A percentile compares a stretch with the other conserved stretches of the same genome.
phyloP scores from a whole-genome alignment of 306 rosid genomes.

The Malus sylvestris region DNA sequence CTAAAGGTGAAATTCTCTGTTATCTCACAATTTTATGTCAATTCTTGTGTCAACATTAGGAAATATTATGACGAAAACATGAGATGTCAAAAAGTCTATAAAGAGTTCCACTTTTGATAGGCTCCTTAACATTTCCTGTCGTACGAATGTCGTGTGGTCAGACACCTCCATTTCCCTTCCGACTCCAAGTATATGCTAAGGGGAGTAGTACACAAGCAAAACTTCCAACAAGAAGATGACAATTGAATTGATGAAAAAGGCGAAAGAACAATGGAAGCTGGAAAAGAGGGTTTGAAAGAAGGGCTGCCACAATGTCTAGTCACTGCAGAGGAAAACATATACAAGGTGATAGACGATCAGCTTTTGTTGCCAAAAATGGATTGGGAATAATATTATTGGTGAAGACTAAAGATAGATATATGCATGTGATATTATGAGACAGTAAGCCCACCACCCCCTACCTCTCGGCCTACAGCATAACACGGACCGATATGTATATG shows the following conservation, averaged over 20 bases:
- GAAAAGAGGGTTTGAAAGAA: neutral
- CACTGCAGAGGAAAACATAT: neutral
- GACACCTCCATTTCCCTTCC: neutral
- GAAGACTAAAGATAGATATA: neutral
- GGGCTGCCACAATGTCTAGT: neutral
- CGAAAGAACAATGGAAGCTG: constrained; percentile 6
- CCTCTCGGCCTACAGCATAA: neutral
- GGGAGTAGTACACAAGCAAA: neutral
- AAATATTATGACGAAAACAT: too few species aligned
- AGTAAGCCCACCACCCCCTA: neutral
- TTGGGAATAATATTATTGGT: neutral
- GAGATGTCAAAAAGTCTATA: too few species aligned
- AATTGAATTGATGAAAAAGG: neutral
- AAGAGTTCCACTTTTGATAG: too few species aligned
- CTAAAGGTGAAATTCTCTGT: too few species aligned
- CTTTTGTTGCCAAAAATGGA: neutral
- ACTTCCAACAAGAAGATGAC: neutral
- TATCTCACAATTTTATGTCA: too few species aligned
- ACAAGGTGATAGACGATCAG: neutral
- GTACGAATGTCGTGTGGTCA: too few species aligned
- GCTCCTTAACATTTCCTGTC: too few species aligned
- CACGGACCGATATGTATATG: neutral
- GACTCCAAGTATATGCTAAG: neutral
- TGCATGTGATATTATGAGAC: neutral
- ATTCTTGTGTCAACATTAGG: too few species aligned